phyloP scores from a whole-genome alignment of 2,329 filamentous ascomycete species.

The Xylaria sp. region DNA sequence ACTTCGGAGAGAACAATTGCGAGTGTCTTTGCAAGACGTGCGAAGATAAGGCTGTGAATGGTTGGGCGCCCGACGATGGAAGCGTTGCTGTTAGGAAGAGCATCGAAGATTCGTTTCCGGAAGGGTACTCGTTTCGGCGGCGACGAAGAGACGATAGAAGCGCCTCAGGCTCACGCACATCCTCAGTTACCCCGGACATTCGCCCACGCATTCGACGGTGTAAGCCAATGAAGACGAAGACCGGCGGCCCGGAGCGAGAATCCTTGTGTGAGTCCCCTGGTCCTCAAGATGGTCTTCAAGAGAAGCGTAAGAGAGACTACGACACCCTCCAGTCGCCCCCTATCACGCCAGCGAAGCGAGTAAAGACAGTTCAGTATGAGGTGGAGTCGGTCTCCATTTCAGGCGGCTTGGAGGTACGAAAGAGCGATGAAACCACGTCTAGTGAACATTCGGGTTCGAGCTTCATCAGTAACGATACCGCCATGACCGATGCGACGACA shows the following conservation, averaged over 20 bases:
- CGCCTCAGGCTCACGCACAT: slow-evolving; percentile 48
- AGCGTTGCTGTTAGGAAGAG: slow-evolving; percentile 43
- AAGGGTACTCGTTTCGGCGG: slow-evolving; percentile 51
- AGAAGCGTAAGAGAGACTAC: slow-evolving; percentile 40
- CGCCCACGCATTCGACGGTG: slow-evolving; percentile 46
- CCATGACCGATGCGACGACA: slow-evolving; percentile 44
- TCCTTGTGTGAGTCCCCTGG: slow-evolving; percentile 35
- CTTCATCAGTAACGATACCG: slow-evolving; percentile 29
- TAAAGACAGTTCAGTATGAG: slow-evolving; percentile 36
- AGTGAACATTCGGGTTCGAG: slow-evolving; percentile 32
- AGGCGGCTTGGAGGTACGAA: slow-evolving; percentile 34
- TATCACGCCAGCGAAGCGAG: slow-evolving; percentile 49
- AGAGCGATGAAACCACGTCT: slow-evolving; percentile 34
- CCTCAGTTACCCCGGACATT: slow-evolving; percentile 53
- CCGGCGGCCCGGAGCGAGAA: slow-evolving; percentile 33
- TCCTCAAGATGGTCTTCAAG: slow-evolving; percentile 25
- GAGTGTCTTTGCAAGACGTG: slow-evolving; percentile 91
- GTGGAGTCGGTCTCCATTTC: slow-evolving; percentile 28
- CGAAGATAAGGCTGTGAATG: slow-evolving; percentile 69
- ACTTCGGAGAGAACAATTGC: slow-evolving; percentile 91
- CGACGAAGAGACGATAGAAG: slow-evolving; percentile 45
- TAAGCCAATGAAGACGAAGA: slow-evolving; percentile 31
- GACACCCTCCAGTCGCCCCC: slow-evolving; percentile 49
- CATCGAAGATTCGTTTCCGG: slow-evolving; percentile 47
- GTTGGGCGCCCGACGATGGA: slow-evolving; percentile 63